Base-by-base conservation (phyloP, 768 basidiomycete species). In the Termitomyces sp. region DNA sequence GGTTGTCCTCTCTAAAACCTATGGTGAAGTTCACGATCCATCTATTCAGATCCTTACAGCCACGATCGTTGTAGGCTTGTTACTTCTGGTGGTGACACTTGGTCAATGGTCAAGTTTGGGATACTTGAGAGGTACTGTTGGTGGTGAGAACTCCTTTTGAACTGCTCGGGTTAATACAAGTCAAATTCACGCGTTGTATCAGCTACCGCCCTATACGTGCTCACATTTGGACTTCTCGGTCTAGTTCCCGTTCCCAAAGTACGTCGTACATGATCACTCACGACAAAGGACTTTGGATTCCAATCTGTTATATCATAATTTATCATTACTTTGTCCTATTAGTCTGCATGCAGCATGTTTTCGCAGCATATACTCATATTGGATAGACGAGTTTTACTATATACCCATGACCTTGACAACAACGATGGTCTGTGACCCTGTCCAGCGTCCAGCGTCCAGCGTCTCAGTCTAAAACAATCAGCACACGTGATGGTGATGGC, bases 141-240 rank as follows among this genome's bases (percentile, higher is more conserved):
- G 82, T 61, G 83, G 88, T 87, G 64, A 54, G 80, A 70, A 16
- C 40, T 59, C 27, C 25, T 43, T 52, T 44, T 19, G 25, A 21
- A 9, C 16, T 56, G 19, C 31, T 52, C 17, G 16, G 35, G 4
- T n/a, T 32, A 10, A 35, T 8, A 32, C 12, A 44, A 31, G 29
- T 34, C 54, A 6, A 50, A 21, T 21, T 25, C 1, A 40, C 31
- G 53, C 40, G 9, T 34, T 6, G 47, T 42, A 45, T 5, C 62
- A 92, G 89, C 86, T 11, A 84, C 82, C 11, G 86, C 84, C 10
- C 68, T 89, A 45, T 92, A 91, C 62, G 82, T 83, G 8, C 75
- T 90, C 41, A 74, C 75, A 19, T 89, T 92, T 65, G 90, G 90
- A n/a, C 68, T 90, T 35, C 78, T 92, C 56, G 90, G 89, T 3